A percentile compares a stretch with the other conserved stretches of the same genome.
Evolutionary conservation across 169 alveolate genomes (phyloP).

Genomic region (Ichthyophthirius multifiliis): DNA sequence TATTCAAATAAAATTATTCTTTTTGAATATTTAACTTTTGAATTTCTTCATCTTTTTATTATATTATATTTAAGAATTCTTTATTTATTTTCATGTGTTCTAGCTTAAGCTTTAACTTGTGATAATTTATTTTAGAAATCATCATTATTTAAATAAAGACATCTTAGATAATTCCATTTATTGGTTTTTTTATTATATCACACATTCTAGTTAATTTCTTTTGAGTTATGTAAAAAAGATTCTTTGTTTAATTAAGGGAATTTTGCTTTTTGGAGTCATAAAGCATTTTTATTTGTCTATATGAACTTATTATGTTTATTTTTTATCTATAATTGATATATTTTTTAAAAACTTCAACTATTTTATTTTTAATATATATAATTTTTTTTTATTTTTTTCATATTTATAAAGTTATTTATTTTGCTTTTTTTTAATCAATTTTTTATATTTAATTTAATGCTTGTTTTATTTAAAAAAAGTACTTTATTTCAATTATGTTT

Average conservation of each 20-base stretch:
- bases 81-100: background rate
- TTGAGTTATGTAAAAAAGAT: background rate
- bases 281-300: background rate
- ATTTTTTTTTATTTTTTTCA: background rate
- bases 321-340: background rate
- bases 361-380: background rate
- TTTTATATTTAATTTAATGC: no score
- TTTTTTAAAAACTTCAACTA: background rate
- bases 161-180: background rate
- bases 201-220: background rate
- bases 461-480: background rate
- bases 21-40: background rate
- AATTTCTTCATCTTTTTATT: constrained; percentile 4
- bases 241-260: background rate
- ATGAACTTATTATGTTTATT: background rate
- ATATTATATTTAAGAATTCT: background rate
- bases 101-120: background rate
- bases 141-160: background rate
- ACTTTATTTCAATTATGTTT: constrained; percentile 10
- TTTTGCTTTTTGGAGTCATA: constrained; percentile 3
- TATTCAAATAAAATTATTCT: constrained; percentile 13
- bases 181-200: background rate
- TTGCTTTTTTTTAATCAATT: no score
- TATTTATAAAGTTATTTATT: background rate
- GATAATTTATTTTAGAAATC: background rate